Percentiles rank a stretch among this genome's conserved stretches.
Conservation (phyloP, 495 filamentous ascomycete species). For the Penicillium tannophilum region DNA sequence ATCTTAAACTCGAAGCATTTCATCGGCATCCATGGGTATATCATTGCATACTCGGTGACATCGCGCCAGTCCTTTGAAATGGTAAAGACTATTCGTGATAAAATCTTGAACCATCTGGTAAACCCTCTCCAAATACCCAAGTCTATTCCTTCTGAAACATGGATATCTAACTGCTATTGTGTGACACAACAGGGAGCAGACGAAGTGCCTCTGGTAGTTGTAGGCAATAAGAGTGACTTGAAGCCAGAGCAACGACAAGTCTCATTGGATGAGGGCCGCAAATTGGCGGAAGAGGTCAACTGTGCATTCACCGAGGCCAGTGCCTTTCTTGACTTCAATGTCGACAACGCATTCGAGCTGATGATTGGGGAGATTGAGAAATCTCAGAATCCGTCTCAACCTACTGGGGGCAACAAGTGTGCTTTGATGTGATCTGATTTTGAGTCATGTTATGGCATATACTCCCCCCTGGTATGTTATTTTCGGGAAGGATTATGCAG, state of each 20-base stretch:
- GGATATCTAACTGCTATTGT: slow-evolving; percentile 3
- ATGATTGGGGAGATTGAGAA: slow-evolving; percentile 97
- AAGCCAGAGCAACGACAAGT: slow-evolving; percentile 93
- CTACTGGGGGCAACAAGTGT: slow-evolving; percentile 78
- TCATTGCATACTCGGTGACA: slow-evolving; percentile 94
- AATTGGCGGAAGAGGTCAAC: slow-evolving; percentile 79
- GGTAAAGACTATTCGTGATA: slow-evolving; percentile 91
- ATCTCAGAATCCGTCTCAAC: slow-evolving; percentile 84
- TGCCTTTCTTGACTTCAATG: slow-evolving; percentile 91
- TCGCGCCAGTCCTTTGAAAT: slow-evolving; percentile 96
- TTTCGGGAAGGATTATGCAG: too few species aligned
- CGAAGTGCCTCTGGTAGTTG: slow-evolving; percentile 87
- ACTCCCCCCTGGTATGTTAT: not conserved
- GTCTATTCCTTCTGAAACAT: not conserved
- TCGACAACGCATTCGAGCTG: slow-evolving; percentile 87
- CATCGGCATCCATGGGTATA: slow-evolving; percentile 98
- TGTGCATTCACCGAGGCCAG: slow-evolving; percentile 96
- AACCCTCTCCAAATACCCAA: slow-evolving; percentile 24
- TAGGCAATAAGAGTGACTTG: slow-evolving; percentile 96
- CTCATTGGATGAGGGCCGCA: slow-evolving; percentile 76
- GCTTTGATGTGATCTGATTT: slow-evolving; percentile 67
- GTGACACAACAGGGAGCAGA: slow-evolving; percentile 71
- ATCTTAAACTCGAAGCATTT: slow-evolving; percentile 98
- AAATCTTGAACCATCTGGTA: slow-evolving; percentile 96
- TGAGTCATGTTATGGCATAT: not conserved